These are phyloP conservation scores for Neltuma alba DNA, from an alignment of 306 rosid genomes.

Conservation along the genomic window DNA sequence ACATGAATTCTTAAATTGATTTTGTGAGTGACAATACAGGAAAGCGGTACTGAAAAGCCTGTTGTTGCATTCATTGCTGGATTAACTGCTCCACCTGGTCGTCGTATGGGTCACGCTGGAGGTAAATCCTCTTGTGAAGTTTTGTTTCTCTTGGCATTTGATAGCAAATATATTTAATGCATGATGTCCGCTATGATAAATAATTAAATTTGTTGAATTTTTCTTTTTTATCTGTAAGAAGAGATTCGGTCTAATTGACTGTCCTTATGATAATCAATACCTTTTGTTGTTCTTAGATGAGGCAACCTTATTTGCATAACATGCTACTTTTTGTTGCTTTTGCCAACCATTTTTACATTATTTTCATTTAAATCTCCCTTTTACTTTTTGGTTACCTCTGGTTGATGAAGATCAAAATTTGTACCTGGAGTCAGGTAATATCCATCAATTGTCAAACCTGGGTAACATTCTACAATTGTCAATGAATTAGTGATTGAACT, in stretches of 20 bases:
- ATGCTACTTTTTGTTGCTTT: not conserved
- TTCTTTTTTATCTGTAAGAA: not conserved
- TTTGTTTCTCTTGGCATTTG: conserved; percentile 18
- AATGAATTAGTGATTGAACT: not conserved
- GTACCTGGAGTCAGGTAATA: not conserved
- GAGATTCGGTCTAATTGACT: not conserved
- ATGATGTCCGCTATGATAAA: conserved; percentile 6
- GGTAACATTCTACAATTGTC: not conserved
- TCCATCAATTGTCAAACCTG: not conserved
- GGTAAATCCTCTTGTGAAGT: conserved; percentile 48
- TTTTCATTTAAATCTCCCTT: not conserved
- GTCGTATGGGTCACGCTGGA: conserved; percentile 99
- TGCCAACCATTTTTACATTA: not conserved
- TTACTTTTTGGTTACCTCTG: not conserved
- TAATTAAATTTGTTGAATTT: too few species aligned
- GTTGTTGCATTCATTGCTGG: conserved; percentile 97
- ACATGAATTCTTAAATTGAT: conserved; percentile 21
- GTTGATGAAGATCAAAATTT: not conserved
- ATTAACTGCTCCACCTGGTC: conserved; percentile 99
- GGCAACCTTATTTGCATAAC: conserved; percentile 10
- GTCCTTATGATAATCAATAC: not conserved
- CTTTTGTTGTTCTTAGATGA: conserved; percentile 11
- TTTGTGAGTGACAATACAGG: conserved; percentile 55
- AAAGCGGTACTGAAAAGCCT: conserved; percentile 96
- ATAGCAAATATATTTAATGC: not conserved